Evolutionary conservation across 2,329 filamentous ascomycete genomes (phyloP), one percentile per base, ranked within the genome.

Genomic region (Curvularia hawaiiensis): DNA sequence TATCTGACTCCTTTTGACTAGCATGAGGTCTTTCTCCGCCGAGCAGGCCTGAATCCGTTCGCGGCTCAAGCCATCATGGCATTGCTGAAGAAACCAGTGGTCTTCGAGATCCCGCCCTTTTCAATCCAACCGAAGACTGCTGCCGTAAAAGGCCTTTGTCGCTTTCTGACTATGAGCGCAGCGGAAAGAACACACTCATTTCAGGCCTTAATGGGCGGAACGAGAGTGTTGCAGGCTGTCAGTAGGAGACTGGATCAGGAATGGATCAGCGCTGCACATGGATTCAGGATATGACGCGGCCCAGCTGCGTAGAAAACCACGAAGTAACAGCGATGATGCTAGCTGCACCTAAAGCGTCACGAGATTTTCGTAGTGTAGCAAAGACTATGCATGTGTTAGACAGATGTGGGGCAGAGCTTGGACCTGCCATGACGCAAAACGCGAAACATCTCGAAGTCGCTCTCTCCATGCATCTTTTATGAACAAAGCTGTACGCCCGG

Each of bases 21-120:
- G 33, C 90, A 87, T 87, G 90, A 92, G 71, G 45, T 85, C 10
- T 89, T 90, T 60, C 78, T 93, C 24, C 80, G 89, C 14, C 79
- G 81, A 24, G 82, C 83, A 1, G 90, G 90, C 0, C 73, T 92
- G 69, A 92, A 93, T 72, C 82, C 85, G 0, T 91, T 86, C 70
- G 89, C 89, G 2, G 90, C 90, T 3, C 89, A 92, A 70, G 79
- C 80, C 10, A 78, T 91, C 1, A 75, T 90, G 33, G 77, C 76
- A 0, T 71, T 73, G 4, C 66, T 75, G 50, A 73, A 71, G 41
- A 41, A 62, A 7, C 63, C 67, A 1, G 44, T 61, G 10, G 38
- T 61, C 3, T 44, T 67, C 8, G 28, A 53, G 3, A 24, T 66
- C 22, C 53, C 63, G 12, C 52, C 60, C 4, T 24, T 48, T 33